A percentile compares a stretch with the other conserved stretches of the same genome.
These are phyloP conservation scores for Mycosphaerella sp. DNA, from an alignment of 2,329 filamentous ascomycete genomes.

Conservation along the genomic window DNA sequence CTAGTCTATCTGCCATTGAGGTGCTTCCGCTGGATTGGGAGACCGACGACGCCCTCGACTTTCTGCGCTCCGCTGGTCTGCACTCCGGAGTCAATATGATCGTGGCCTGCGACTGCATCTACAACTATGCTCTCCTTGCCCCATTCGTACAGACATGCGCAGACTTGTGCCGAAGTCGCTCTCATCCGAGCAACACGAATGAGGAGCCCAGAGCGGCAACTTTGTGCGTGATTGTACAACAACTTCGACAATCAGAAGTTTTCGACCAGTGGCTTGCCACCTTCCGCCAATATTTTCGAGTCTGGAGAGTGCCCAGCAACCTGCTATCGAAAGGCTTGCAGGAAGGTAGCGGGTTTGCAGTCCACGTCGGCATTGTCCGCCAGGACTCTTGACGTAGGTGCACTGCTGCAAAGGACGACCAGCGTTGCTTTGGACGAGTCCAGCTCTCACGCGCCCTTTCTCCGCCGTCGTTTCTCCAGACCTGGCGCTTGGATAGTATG, in stretches of 20 bases:
- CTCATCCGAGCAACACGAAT: not conserved
- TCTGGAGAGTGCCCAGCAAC: slow-evolving; percentile 68
- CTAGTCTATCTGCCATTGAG: slow-evolving; percentile 18
- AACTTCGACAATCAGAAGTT: slow-evolving; percentile 76
- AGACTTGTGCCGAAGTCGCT: slow-evolving; percentile 60
- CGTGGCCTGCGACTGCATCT: slow-evolving; percentile 88
- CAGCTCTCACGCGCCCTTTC: too few relatives aligned
- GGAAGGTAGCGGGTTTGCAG: slow-evolving; percentile 66
- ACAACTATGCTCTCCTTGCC: slow-evolving; percentile 78
- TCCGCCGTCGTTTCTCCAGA: too few relatives aligned
- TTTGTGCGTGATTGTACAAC: slow-evolving; percentile 78
- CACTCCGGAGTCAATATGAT: slow-evolving; percentile 46
- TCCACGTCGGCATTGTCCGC: slow-evolving; percentile 66
- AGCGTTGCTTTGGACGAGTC: too few relatives aligned
- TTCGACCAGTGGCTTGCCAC: slow-evolving; percentile 73
- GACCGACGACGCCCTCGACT: slow-evolving; percentile 41
- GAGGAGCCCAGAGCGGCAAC: slow-evolving; percentile 44
- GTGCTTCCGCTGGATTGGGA: slow-evolving; percentile 71
- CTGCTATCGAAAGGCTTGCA: slow-evolving; percentile 55
- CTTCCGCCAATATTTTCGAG: slow-evolving; percentile 60
- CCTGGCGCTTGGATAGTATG: too few relatives aligned
- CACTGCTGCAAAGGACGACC: not conserved
- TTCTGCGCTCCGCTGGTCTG: slow-evolving; percentile 47
- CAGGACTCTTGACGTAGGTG: not conserved
- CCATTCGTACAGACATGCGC: slow-evolving; percentile 71